These are phyloP conservation scores for Trametes villosa DNA, from an alignment of 768 basidiomycete species.

Conservation along the genomic window DNA sequence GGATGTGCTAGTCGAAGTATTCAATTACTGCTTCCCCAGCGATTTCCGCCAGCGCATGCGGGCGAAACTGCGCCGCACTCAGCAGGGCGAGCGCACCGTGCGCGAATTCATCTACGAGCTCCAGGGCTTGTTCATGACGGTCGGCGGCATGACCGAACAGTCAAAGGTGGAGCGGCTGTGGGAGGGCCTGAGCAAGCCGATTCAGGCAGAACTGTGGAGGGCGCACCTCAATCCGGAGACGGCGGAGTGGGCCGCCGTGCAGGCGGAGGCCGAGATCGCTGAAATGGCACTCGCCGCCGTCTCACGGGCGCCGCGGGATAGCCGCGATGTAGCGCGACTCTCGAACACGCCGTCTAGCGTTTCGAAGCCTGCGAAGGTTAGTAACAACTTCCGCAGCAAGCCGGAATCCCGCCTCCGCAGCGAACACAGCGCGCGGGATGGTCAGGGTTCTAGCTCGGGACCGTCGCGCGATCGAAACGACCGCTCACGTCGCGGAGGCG, in stretches of 20 bases:
- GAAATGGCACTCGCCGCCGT: background rate
- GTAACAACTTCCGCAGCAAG: too few species aligned
- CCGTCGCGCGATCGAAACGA: background rate
- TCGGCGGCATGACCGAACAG: background rate
- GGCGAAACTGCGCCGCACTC: background rate
- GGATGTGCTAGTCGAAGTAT: constrained; percentile 17
- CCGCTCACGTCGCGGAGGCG: background rate
- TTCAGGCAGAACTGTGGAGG: constrained; percentile 1
- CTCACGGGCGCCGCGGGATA: background rate
- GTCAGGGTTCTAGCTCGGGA: too few species aligned
- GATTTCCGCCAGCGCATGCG: constrained; percentile 17
- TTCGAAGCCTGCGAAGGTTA: background rate
- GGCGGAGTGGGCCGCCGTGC: background rate
- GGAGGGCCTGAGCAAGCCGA: background rate
- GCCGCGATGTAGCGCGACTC: background rate
- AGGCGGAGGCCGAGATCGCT: background rate
- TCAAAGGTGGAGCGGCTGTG: background rate
- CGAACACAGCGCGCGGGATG: too few species aligned
- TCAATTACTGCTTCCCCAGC: constrained; percentile 26
- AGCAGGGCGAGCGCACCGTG: constrained; percentile 7
- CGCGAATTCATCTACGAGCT: constrained; percentile 17
- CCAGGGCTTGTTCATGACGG: constrained; percentile 11
- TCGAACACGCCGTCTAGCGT: background rate
- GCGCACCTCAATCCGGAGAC: background rate
- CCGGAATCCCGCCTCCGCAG: too few species aligned